Base-by-base conservation (phyloP, 2,329 filamentous ascomycete species). In the Pochonia chlamydosporia region DNA sequence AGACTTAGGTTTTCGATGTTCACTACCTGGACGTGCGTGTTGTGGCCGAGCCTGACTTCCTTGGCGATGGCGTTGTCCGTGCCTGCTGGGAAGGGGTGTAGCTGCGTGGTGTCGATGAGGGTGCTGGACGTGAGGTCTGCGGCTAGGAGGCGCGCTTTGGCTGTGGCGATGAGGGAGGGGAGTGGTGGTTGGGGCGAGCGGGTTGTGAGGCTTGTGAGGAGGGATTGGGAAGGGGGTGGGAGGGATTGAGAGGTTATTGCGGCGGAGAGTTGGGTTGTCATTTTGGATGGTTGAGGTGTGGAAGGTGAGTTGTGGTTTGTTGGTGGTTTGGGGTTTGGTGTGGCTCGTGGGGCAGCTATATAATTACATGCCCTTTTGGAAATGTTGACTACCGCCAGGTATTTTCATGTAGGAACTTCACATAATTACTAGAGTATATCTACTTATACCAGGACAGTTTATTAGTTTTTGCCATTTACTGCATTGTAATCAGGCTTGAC, bases 1-100 rank as follows among this genome's bases (percentile, higher is more conserved):
- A 79, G 76, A 2, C 84, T 78, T 18, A 97, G 76, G 60, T 97
- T 91, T 60, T 95, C 85, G 7, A 97, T 74, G 57, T 95, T 90
- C 2, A 96, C 70, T 1, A 97, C 79, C 64, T 97, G 93, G 1
- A 93, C 84, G 3, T 85, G 73, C 1, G 92, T 73, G 26, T 88
- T 79, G 1, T 74, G 74, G 0, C 69, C 51, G 0, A 97, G 69
- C 0, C 66, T 69, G 4, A 70, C 65, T 49, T 88, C 80, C 52
- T 77, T 73, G 9, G 76, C 64, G 3, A 70, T 66, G 0, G 77
- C 71, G 53, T 79, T 71, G 43, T 54, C 66, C n/a, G 83, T 66
- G 52, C 78, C 74, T 0, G 65, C 47, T 0, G 90, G 87, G 4
- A 79, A 68, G 2, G 64, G 53, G 1, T 69, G 55, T 7, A 63